Evolutionary conservation across 2,329 filamentous ascomycete genomes (phyloP), one percentile per base, ranked within the genome.

Genomic region (Xylaria sp.): DNA sequence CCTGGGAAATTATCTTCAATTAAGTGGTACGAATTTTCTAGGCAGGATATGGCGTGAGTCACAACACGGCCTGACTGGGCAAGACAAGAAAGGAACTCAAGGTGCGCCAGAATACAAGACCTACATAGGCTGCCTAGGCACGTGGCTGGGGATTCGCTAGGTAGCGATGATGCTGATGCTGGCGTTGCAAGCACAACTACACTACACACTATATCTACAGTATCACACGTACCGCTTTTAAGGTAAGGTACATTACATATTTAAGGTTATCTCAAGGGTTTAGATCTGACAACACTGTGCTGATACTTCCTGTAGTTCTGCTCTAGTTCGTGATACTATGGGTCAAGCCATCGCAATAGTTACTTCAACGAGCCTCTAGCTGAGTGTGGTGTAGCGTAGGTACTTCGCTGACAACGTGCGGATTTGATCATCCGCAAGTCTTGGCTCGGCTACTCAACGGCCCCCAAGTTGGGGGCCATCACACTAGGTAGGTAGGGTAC

Each of bases 321-420:
- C 37, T 42, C 42, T 21, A 21, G 29, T 23, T 53, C 37, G 18
- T 59, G 58, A 53, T 59, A 63, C 57, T 47, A 50, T 37, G 40
- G 25, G 9, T 6, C 40, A 18, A n/a, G 21, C 12, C 23, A 21
- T 47, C 42, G 42, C 42, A 47, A 21, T n/a, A 8, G n/a, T n/a
- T 47, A 27, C 6, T 4, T 27, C 18, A 18, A n/a, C 40, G 40
- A 18, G 13, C 40, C 18, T 2, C 40, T 42, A 42, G 40, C 40
- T 44, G 16, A 47, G 44, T 47, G 44, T 23, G 23, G 50, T n/a
- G 35, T 29, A 58, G 50, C 44, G 9, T 27, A 25, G 32, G 53
- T 25, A 44, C 40, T 42, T 40, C 60, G 66, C 65, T 70, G 55
- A 71, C 66, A 68, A 68, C 68, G 68, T 68, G 68, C 68, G 65